These are phyloP conservation scores for Daphne laureola DNA, from an alignment of 441 rosid species.

Conservation along the genomic window DNA sequence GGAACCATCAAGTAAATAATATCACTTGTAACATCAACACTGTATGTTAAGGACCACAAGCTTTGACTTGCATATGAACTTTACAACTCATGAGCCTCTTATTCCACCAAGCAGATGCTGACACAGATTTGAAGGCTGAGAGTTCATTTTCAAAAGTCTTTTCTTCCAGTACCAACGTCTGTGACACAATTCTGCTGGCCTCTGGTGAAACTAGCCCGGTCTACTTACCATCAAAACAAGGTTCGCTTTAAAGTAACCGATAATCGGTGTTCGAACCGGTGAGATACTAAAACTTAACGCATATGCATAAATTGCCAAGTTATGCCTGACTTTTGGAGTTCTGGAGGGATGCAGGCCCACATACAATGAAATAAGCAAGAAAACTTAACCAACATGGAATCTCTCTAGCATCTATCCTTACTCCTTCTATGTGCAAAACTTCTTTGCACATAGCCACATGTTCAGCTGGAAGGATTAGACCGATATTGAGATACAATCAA, in stretches of 20 bases:
- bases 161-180: not conserved
- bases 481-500: no score
- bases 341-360: not conserved
- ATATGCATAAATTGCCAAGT: no score
- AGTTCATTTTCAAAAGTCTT: not conserved
- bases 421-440: no score
- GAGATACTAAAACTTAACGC: not conserved
- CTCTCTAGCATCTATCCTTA: no score
- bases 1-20: not conserved
- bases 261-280: not conserved
- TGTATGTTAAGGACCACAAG: not conserved
- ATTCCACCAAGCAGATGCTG: slow-evolving; percentile 5
- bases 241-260: not conserved
- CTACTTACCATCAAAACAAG: not conserved
- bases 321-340: not conserved
- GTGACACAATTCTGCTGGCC: slow-evolving; percentile 2
- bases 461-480: no score
- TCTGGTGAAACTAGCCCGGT: slow-evolving; percentile 1
- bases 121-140: slow-evolving; percentile 3
- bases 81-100: slow-evolving; percentile 1
- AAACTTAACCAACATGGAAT: not conserved
- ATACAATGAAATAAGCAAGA: slow-evolving; percentile 3
- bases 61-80: slow-evolving; percentile 6
- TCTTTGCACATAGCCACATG: no score
- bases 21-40: not conserved